phyloP scores from a whole-genome alignment of 179 eudicot species.

The Corrigiola litoralis region DNA sequence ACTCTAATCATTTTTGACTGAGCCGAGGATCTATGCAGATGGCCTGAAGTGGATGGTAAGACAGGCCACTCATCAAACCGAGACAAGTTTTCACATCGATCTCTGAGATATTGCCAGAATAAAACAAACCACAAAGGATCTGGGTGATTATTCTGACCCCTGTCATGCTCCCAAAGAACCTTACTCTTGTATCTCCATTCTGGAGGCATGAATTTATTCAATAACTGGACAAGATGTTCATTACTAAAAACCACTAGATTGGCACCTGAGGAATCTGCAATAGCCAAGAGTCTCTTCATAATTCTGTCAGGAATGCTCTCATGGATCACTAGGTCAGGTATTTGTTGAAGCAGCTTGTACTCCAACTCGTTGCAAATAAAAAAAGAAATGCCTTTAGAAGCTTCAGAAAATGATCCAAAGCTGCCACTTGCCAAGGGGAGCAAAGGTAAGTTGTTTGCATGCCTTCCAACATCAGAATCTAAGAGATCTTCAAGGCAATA shows the following conservation, averaged over 20 bases:
- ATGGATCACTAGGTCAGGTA: constrained; percentile 70
- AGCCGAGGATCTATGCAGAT: constrained; percentile 65
- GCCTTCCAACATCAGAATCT: constrained; percentile 71
- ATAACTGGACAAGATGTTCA: constrained; percentile 53
- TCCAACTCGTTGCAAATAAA: constrained; percentile 82
- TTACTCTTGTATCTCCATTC: constrained; percentile 73
- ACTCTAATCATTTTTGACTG: constrained; percentile 66
- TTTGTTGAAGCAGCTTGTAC: constrained; percentile 60
- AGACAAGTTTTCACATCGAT: constrained; percentile 60
- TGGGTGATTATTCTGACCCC: constrained; percentile 49
- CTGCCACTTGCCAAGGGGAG: constrained; percentile 90
- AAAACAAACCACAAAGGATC: constrained; percentile 62
- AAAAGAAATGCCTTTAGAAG: constrained; percentile 52
- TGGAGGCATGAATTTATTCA: constrained; percentile 66
- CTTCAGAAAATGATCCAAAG: constrained; percentile 65
- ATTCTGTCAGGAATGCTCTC: constrained; percentile 51
- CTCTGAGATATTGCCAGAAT: constrained; percentile 79
- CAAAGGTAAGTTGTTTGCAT: constrained; percentile 62
- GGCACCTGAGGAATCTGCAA: constrained; percentile 75
- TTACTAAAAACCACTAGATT: constrained; percentile 59
- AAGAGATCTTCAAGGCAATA: constrained; percentile 93
- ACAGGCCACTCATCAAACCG: constrained; percentile 94
- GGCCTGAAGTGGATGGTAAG: constrained; percentile 79
- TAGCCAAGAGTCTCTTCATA: constrained; percentile 51
- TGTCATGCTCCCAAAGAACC: constrained; percentile 65